These are phyloP conservation scores for Alternaria postmessia DNA, from an alignment of 2,329 filamentous ascomycete species.

Conservation along the genomic window DNA sequence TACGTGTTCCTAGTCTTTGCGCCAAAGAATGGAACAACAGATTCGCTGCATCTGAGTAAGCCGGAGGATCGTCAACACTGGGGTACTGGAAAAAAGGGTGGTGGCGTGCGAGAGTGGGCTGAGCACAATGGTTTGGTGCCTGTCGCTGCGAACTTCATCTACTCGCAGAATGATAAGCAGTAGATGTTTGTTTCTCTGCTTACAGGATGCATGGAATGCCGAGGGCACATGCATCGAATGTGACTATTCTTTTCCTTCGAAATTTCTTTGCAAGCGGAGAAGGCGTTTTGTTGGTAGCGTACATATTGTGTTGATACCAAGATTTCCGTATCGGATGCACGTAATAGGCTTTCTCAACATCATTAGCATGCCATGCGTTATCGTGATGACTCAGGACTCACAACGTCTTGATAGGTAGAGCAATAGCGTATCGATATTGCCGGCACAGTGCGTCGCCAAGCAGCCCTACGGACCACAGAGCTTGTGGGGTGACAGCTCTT, in stretches of 20 bases:
- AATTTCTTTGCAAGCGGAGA: not conserved
- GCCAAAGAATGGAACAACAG: constrained; percentile 55
- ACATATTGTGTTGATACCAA: not conserved
- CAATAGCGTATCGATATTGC: not conserved
- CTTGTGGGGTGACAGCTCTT: not conserved
- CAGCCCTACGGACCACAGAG: not conserved
- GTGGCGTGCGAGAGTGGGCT: constrained; percentile 62
- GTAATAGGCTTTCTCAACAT: not conserved
- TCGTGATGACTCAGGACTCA: not conserved
- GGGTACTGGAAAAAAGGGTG: constrained; percentile 60
- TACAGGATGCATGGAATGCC: constrained; percentile 1
- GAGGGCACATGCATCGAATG: not conserved
- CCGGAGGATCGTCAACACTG: constrained; percentile 63
- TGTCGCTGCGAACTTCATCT: constrained; percentile 58
- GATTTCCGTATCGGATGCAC: not conserved
- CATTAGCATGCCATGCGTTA: not conserved
- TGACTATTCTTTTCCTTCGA: not conserved
- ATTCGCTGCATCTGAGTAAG: constrained; percentile 53
- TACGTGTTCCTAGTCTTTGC: constrained; percentile 65
- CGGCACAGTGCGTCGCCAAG: not conserved
- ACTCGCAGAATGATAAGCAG: constrained; percentile 60
- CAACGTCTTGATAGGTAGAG: not conserved
- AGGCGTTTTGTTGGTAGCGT: not conserved
- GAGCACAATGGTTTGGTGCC: constrained; percentile 57
- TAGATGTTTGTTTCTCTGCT: constrained; percentile 22